Evolutionary conservation across 1,284 basidiomycete species (phyloP).

Genomic region (Mycosarcoma mackinlayi): DNA sequence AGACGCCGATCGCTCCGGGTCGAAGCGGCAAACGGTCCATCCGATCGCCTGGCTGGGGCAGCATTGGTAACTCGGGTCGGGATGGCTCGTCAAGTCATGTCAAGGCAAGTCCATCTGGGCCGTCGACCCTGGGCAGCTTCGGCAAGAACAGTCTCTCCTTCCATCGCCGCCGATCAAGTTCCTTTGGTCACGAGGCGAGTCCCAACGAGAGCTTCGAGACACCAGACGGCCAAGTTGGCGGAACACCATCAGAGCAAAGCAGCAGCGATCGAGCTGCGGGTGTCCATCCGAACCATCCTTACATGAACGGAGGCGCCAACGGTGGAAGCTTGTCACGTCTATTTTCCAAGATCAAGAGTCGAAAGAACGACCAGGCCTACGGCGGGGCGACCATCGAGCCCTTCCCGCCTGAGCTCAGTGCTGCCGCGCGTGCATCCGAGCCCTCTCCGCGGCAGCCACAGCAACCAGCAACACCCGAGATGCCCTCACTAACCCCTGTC

Average conservation of each 20-base stretch:
- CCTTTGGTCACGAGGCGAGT: slow-evolving; percentile 52
- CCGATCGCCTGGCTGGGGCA: slow-evolving; percentile 33
- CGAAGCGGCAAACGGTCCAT: slow-evolving; percentile 8
- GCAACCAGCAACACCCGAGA: slow-evolving; percentile 10
- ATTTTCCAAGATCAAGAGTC: slow-evolving; percentile 45
- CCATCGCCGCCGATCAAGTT: slow-evolving; percentile 53
- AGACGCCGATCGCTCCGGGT: slow-evolving; percentile 7
- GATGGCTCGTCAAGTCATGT: slow-evolving; percentile 16
- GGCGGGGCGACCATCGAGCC: slow-evolving; percentile 46
- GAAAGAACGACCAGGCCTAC: slow-evolving; percentile 33
- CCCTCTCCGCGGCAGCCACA: neutral
- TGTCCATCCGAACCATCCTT: slow-evolving; percentile 38
- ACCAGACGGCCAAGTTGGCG: slow-evolving; percentile 6
- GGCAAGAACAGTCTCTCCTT: slow-evolving; percentile 23
- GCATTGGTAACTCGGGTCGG: slow-evolving; percentile 12
- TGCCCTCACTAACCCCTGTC: slow-evolving; percentile 11
- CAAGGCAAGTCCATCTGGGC: slow-evolving; percentile 16
- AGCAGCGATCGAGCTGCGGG: slow-evolving; percentile 2
- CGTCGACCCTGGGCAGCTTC: slow-evolving; percentile 21
- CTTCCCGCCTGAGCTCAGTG: slow-evolving; percentile 36
- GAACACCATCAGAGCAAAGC: slow-evolving; percentile 5
- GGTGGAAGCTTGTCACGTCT: slow-evolving; percentile 44
- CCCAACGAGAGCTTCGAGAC: slow-evolving; percentile 16
- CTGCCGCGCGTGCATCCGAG: slow-evolving; percentile 11
- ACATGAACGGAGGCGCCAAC: slow-evolving; percentile 34